Percentiles rank a stretch among this genome's conserved stretches.
Evolutionary conservation across 805 yeast genomes (phyloP).

Genomic region (Sugiyamaella marilandica): DNA sequence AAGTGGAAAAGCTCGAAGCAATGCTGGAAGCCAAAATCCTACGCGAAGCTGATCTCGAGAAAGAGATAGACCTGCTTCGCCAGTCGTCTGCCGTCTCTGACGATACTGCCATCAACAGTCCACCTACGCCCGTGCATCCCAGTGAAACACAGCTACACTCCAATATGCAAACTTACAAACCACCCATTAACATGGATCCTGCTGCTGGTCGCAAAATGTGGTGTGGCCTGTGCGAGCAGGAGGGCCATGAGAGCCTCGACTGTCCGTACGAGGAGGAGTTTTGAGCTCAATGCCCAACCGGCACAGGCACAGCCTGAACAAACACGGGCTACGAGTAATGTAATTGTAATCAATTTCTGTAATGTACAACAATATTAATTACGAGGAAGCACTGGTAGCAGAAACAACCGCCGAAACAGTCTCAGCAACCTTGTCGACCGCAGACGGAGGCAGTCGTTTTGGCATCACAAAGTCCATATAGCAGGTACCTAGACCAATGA

Average conservation of each 20-base stretch:
- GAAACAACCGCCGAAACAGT: slow-evolving; percentile 6
- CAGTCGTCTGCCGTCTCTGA: not conserved
- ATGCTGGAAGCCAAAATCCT: slow-evolving; percentile 26
- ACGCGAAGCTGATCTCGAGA: slow-evolving; percentile 31
- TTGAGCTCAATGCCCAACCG: too few species aligned
- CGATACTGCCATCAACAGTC: not conserved
- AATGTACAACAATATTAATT: not conserved
- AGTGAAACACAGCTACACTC: not conserved
- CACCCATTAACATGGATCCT: slow-evolving; percentile 51
- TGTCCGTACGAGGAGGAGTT: slow-evolving; percentile 76
- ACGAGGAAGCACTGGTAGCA: not conserved
- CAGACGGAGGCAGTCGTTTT: slow-evolving; percentile 15
- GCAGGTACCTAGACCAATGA: slow-evolving; percentile 31
- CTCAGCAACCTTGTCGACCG: slow-evolving; percentile 3
- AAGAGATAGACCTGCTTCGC: slow-evolving; percentile 20
- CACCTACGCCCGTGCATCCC: not conserved
- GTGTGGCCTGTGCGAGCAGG: slow-evolving; percentile 91
- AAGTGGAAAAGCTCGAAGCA: slow-evolving; percentile 28
- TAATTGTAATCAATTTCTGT: not conserved
- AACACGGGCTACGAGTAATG: not conserved
- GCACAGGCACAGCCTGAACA: not conserved
- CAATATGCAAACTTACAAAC: slow-evolving; percentile 5
- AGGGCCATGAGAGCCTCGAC: slow-evolving; percentile 81
- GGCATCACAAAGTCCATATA: slow-evolving; percentile 35
- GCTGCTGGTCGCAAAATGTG: slow-evolving; percentile 71